Evolutionary conservation across 2,329 filamentous ascomycete genomes (phyloP), one percentile per base, ranked within the genome.

Genomic region (Ophiostoma tasmaniense): DNA sequence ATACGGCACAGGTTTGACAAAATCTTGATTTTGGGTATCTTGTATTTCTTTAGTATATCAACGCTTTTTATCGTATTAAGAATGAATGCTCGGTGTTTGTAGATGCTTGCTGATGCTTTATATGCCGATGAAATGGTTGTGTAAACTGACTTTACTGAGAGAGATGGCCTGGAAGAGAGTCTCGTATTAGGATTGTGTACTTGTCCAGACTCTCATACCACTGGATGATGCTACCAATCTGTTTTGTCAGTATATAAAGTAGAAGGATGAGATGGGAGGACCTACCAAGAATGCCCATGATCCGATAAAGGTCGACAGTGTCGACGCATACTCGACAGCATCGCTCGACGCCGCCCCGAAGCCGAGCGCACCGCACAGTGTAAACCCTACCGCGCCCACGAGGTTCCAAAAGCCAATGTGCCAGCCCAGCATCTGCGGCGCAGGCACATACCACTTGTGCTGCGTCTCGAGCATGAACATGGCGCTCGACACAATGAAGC

Each of bases 401-500:
- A 89, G 75, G 73, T 90, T 90, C 86, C 87, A 90, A 10, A 84
- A 76, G 0, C 86, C 88, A 72, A 90, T 84, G 75, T 90, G 86
- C 88, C 88, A 90, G 3, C 88, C 88, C 1, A 90, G 79, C 0
- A 86, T 79, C 2, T 76, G 74, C 3, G 79, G 80, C 0, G 86
- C 85, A 0, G 88, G 87, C 14, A 79, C 77, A 73, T 85, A 90
- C 88, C 88, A 90, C 64, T 80, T 82, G 55, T 80, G 75, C 76
- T 90, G 88, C 2, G 87, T 89, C 76, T 90, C 88, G 8, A 90
- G 74, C 82, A 89, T 89, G 76, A 89, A 90, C 1, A 90, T 76
- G 2, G 79, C 73, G 28, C 83, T 80, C 7, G 80, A 88, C 30
- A 87, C 73, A 70, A 89, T 83, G 76, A 90, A 90, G 4, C 87